These are phyloP conservation scores for Saitozyma sp. DNA, from an alignment of 768 basidiomycete genomes.

Conservation along the genomic window DNA sequence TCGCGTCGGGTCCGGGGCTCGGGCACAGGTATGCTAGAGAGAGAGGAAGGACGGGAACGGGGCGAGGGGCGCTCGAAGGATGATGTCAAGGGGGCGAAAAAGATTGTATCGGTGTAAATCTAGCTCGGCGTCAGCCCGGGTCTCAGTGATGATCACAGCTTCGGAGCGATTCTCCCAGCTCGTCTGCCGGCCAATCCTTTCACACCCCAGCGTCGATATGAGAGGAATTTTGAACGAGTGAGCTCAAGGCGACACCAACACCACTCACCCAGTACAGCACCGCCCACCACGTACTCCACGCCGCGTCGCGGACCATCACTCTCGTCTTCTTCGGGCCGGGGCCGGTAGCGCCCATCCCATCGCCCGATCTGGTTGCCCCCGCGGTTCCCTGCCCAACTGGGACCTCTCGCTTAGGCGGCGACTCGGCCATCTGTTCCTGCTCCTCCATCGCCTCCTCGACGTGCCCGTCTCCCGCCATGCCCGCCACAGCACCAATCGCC, in stretches of 20 bases:
- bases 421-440: not conserved
- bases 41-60: constrained; percentile 10
- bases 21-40: constrained; percentile 9
- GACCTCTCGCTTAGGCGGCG: constrained; percentile 8
- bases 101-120: constrained; percentile 82
- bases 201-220: too few species aligned
- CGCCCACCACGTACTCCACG: constrained; percentile 66
- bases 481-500: too few species aligned
- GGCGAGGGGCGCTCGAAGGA: constrained; percentile 57
- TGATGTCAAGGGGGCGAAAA: constrained; percentile 81
- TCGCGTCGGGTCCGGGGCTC: constrained; percentile 52
- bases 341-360: too few species aligned
- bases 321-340: constrained; percentile 60
- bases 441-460: constrained; percentile 15
- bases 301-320: constrained; percentile 62
- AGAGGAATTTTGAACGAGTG: too few species aligned
- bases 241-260: constrained; percentile 1
- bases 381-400: not conserved
- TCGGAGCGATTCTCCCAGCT: too few species aligned
- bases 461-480: too few species aligned
- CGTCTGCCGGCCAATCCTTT: too few species aligned
- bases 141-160: not conserved
- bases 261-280: constrained; percentile 72
- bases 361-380: not conserved
- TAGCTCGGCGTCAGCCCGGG: constrained; percentile 41